These are phyloP conservation scores for Zoysia matrella DNA, from an alignment of 202 grass and related monocot species.

Conservation along the genomic window DNA sequence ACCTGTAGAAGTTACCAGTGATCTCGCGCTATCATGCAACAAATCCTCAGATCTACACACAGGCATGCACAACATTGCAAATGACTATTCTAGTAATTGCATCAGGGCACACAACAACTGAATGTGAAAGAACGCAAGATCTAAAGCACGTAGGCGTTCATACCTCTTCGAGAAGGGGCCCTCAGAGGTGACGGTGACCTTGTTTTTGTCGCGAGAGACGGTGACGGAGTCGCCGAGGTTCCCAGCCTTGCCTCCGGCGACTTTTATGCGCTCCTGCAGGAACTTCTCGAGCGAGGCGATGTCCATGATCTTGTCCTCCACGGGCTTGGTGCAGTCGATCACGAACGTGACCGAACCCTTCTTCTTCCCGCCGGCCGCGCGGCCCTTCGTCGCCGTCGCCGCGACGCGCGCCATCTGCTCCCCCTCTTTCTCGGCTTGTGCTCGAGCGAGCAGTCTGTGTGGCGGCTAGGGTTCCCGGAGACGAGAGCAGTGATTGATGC, in stretches of 20 bases:
- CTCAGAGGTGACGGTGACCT: slow-evolving; percentile 84
- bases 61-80: background rate
- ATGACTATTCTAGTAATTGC: background rate
- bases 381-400: background rate
- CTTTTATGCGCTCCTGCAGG: slow-evolving; percentile 94
- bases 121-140: no score
- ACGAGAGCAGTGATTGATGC: no score
- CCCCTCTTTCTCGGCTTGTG: background rate
- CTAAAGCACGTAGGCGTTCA: background rate
- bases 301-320: slow-evolving; percentile 97
- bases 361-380: slow-evolving; percentile 54
- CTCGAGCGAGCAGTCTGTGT: slow-evolving; percentile 23
- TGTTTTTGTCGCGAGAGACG: slow-evolving; percentile 72
- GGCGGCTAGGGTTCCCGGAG: slow-evolving; percentile 71
- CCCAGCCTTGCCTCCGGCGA: slow-evolving; percentile 87
- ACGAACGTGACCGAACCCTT: slow-evolving; percentile 74
- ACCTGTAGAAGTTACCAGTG: background rate
- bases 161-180: slow-evolving; percentile 90
- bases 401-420: slow-evolving; percentile 48
- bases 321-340: slow-evolving; percentile 92
- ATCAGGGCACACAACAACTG: background rate
- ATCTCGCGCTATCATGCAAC: background rate
- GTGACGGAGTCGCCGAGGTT: slow-evolving; percentile 79
- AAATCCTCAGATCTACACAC: background rate
- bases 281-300: slow-evolving; percentile 98